A percentile compares a stretch with the other conserved stretches of the same genome.
Evolutionary conservation across 2,329 filamentous ascomycete species (phyloP).

Genomic region (Chaetomium globosum): DNA sequence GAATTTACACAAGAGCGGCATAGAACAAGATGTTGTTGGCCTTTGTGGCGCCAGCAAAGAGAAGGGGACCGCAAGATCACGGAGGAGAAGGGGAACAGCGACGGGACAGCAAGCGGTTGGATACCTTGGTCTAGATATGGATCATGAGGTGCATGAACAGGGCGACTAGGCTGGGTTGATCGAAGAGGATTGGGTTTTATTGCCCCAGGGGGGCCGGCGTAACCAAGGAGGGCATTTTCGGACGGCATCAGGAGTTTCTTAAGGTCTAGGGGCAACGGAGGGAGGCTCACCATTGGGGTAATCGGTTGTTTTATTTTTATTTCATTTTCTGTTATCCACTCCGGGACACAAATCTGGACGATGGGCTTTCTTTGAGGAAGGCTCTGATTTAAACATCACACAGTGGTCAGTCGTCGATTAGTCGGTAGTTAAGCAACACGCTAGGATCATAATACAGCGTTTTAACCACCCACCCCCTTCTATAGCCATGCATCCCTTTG

Average conservation of each 20-base stretch:
- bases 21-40: not conserved
- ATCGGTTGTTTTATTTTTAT: not conserved
- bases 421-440: not conserved
- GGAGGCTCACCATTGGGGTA: not conserved
- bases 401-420: not conserved
- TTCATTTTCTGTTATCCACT: not conserved
- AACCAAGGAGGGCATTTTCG: constrained; percentile 4
- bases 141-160: constrained; percentile 4
- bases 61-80: not conserved
- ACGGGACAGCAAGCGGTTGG: not conserved
- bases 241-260: constrained; percentile 1
- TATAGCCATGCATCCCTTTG: not conserved
- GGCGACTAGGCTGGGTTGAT: not conserved
- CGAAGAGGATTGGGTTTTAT: not conserved
- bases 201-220: not conserved
- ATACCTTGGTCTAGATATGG: constrained; percentile 4
- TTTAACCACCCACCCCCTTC: not conserved
- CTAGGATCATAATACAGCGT: constrained; percentile 12
- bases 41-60: not conserved
- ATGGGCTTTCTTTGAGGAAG: not conserved
- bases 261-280: not conserved
- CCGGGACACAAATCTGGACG: constrained; percentile 2
- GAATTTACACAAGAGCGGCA: not conserved
- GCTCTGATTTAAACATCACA: not conserved
- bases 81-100: not conserved